Conservation (phyloP, 2,329 filamentous ascomycete species). For the Fonsecaea nubica region DNA sequence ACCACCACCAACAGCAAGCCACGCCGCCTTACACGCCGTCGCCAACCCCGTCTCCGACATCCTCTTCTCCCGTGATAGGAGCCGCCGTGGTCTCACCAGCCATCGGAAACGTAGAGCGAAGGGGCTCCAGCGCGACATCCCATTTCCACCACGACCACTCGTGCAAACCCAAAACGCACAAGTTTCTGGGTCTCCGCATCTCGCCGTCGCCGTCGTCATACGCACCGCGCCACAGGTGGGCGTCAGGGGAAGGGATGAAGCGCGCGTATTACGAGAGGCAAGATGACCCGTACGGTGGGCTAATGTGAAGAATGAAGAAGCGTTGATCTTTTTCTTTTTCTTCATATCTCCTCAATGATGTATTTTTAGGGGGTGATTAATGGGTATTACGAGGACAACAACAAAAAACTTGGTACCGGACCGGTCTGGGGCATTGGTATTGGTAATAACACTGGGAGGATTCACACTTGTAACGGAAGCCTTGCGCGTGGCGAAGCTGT, state of each 20-base stretch:
- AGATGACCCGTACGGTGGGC: constrained; percentile 32
- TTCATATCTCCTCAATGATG: not conserved
- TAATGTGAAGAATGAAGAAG: constrained; percentile 24
- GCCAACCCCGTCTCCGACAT: not conserved
- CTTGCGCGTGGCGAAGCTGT: too few relatives aligned
- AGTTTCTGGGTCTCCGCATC: constrained; percentile 26
- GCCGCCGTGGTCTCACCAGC: not conserved
- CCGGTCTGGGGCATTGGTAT: not conserved
- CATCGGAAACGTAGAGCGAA: not conserved
- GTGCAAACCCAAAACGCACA: constrained; percentile 12
- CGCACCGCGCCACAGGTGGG: constrained; percentile 4
- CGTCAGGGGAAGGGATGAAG: constrained; percentile 11
- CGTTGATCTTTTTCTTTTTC: not conserved
- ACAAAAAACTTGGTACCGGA: not conserved
- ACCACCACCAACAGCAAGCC: constrained; percentile 2
- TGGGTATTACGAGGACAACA: not conserved
- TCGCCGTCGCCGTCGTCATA: constrained; percentile 15
- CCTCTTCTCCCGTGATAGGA: not conserved
- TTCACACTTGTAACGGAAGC: too few relatives aligned
- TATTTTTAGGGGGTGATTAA: not conserved
- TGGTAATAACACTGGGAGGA: not conserved
- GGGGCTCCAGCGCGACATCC: not conserved
- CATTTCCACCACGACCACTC: constrained; percentile 12
- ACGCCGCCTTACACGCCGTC: constrained; percentile 4
- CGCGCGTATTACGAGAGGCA: constrained; percentile 21